A percentile compares a stretch with the other conserved stretches of the same genome.
Conservation (phyloP, 495 filamentous ascomycete genomes). For the Penicillium lividum region DNA sequence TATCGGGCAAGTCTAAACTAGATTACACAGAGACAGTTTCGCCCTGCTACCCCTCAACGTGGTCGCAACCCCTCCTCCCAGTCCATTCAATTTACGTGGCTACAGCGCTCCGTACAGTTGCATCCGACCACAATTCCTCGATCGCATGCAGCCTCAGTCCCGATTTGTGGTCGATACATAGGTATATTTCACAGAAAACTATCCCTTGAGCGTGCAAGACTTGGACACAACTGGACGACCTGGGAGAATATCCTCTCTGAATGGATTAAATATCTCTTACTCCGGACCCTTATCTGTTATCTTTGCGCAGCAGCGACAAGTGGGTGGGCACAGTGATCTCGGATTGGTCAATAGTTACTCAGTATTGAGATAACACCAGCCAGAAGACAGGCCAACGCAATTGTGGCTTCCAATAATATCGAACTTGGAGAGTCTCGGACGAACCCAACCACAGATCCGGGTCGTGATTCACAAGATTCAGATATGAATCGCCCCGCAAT, state of each 20-base stretch:
- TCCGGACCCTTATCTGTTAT: conserved; percentile 25
- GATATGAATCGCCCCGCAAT: conserved; percentile 50
- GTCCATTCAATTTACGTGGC: conserved; percentile 17
- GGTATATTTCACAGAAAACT: background rate
- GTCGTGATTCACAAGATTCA: conserved; percentile 35
- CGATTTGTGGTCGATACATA: background rate
- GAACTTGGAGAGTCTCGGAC: conserved; percentile 26
- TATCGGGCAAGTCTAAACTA: conserved; percentile 3
- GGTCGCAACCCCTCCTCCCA: conserved; percentile 14
- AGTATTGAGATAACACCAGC: background rate
- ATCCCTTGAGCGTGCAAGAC: no score
- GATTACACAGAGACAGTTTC: background rate
- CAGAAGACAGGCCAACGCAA: conserved; percentile 14
- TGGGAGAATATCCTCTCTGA: conserved; percentile 4
- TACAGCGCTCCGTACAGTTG: conserved; percentile 2
- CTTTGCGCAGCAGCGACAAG: conserved; percentile 5
- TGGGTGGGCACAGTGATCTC: conserved; percentile 3
- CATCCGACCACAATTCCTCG: conserved; percentile 8
- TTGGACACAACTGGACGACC: no score
- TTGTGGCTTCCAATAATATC: conserved; percentile 32
- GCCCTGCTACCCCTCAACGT: background rate
- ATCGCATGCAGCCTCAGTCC: conserved; percentile 12
- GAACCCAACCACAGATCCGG: conserved; percentile 15
- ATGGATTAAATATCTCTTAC: conserved; percentile 14
- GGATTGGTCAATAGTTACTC: conserved; percentile 4